A percentile compares a stretch with the other conserved stretches of the same genome.
Evolutionary conservation across 208 protist genomes (phyloP).

Genomic region (Trypanosoma cruzi): DNA sequence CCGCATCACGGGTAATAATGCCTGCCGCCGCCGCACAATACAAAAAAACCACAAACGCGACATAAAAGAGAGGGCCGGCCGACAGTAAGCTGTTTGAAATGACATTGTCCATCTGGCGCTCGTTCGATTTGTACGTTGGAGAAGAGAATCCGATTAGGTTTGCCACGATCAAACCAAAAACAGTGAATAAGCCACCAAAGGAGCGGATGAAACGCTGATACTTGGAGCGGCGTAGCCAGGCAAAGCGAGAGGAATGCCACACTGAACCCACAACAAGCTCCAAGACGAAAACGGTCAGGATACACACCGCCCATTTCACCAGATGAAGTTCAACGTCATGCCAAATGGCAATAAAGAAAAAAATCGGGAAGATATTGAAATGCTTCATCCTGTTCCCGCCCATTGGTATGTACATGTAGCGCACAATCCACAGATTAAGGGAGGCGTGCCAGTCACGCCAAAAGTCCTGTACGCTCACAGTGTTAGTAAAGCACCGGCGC

Average conservation of each 20-base stretch:
- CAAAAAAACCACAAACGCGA: conserved; percentile 10
- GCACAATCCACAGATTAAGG: conserved; percentile 94
- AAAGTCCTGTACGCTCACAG: conserved; percentile 82
- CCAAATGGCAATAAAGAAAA: conserved; percentile 95
- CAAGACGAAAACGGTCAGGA: conserved; percentile 50
- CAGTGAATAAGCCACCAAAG: conserved; percentile 30
- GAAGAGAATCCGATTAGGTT: conserved; percentile 62
- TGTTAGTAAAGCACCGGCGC: conserved; percentile 72
- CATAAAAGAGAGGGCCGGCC: conserved; percentile 1
- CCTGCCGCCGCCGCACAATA: conserved; percentile 8
- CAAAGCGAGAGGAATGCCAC: conserved; percentile 17
- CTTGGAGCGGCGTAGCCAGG: conserved; percentile 4
- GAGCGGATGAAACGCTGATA: conserved; percentile 30
- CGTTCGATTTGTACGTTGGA: not conserved
- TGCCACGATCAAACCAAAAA: conserved; percentile 50
- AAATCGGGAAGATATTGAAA: conserved; percentile 85
- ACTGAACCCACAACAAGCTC: conserved; percentile 48
- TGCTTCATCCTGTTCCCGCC: conserved; percentile 57
- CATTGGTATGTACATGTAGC: conserved; percentile 87
- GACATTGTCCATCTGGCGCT: not conserved
- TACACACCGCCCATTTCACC: conserved; percentile 69
- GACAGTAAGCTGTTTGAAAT: not conserved
- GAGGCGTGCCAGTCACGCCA: conserved; percentile 94
- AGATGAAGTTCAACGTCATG: conserved; percentile 86
- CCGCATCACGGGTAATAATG: conserved; percentile 5